A percentile compares a stretch with the other conserved stretches of the same genome.
phyloP scores from a whole-genome alignment of 257 asterid genomes.

The Nicotiana attenuata region DNA sequence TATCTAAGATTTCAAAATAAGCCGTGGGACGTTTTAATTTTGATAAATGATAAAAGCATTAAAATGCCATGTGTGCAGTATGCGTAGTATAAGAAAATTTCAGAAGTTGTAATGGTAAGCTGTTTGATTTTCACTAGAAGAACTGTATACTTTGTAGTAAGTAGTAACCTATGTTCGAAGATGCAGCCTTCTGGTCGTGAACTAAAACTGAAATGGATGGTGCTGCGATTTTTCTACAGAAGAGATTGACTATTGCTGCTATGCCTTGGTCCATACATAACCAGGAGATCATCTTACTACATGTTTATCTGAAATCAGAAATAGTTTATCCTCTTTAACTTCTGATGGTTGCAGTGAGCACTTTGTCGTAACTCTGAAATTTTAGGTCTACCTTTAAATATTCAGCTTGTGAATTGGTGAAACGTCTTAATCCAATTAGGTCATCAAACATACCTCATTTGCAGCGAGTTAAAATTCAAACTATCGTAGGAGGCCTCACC shows the following conservation, averaged over 20 bases:
- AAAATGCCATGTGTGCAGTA: not conserved
- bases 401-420: not conserved
- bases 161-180: not conserved
- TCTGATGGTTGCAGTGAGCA: not conserved
- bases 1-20: constrained; percentile 7
- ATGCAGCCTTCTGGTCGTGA: not conserved
- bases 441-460: not conserved
- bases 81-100: not conserved
- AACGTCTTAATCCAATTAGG: not conserved
- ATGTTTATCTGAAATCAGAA: not conserved
- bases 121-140: not conserved
- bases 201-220: not conserved
- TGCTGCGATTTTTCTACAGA: not conserved
- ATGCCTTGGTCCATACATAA: not conserved
- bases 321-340: not conserved
- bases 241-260: not conserved
- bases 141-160: not conserved
- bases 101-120: not conserved
- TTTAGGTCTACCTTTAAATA: not conserved
- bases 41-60: constrained; percentile 5
- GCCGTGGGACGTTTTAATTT: not conserved
- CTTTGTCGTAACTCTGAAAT: not conserved
- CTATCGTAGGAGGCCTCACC: not conserved
- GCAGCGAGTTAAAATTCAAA: not conserved
- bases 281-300: not conserved